Evolutionary conservation across 2,329 filamentous ascomycete species (phyloP).

Genomic region (Capronia epimyces): DNA sequence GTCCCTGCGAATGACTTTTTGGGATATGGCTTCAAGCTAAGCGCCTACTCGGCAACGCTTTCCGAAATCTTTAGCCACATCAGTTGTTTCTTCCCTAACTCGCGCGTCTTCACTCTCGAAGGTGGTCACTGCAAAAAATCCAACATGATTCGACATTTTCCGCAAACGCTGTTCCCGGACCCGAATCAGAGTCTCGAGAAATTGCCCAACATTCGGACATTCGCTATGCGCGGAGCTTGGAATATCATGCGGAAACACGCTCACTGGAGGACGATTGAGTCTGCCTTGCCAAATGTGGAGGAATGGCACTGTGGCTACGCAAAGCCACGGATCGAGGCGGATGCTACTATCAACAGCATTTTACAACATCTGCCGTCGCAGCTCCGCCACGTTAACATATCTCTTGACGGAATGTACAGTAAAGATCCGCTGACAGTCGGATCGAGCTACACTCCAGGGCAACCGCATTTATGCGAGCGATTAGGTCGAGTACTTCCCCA

Average conservation of each 20-base stretch:
- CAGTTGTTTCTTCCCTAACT: slow-evolving; percentile 53
- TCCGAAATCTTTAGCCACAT: slow-evolving; percentile 65
- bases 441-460: slow-evolving; percentile 38
- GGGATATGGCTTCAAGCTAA: slow-evolving; percentile 52
- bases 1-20: slow-evolving; percentile 49
- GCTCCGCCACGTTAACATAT: slow-evolving; percentile 61
- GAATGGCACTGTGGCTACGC: slow-evolving; percentile 54
- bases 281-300: slow-evolving; percentile 59
- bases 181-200: slow-evolving; percentile 38
- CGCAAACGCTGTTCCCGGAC: slow-evolving; percentile 32
- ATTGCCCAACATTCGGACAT: slow-evolving; percentile 56
- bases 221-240: slow-evolving; percentile 71
- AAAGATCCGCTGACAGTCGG: slow-evolving; percentile 46
- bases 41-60: slow-evolving; percentile 62
- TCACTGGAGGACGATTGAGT: slow-evolving; percentile 59
- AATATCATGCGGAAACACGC: slow-evolving; percentile 61
- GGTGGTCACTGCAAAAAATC: slow-evolving; percentile 73
- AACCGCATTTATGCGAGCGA: slow-evolving; percentile 59
- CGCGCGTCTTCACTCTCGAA: slow-evolving; percentile 64
- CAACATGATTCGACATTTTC: slow-evolving; percentile 59
- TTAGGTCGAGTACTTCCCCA: slow-evolving; percentile 57
- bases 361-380: slow-evolving; percentile 53
- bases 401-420: slow-evolving; percentile 65
- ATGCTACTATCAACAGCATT: slow-evolving; percentile 62
- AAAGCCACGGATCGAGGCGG: slow-evolving; percentile 69